Percentiles rank a stretch among this genome's conserved stretches.
Evolutionary conservation across 1,284 basidiomycete species (phyloP).

Genomic region (Ceratobasidium sp.): DNA sequence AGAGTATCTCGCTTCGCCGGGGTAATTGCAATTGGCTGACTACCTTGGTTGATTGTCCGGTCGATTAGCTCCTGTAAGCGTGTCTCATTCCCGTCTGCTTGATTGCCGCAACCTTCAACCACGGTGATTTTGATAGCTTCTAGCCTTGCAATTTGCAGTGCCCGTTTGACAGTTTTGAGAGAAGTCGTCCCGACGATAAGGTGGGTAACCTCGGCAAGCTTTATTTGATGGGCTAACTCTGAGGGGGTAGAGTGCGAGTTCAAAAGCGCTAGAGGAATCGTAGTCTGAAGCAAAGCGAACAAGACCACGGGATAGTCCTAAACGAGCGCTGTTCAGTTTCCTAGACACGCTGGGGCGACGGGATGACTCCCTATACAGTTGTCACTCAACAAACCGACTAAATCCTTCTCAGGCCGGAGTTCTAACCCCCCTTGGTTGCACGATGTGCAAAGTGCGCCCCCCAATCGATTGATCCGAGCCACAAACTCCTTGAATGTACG

Average conservation of each 20-base stretch:
- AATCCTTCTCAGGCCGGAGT: conserved; percentile 3
- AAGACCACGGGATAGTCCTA: conserved; percentile 70
- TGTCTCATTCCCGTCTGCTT: conserved; percentile 5
- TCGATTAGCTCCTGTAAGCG: conserved; percentile 19
- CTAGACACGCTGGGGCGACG: background rate
- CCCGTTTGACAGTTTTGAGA: conserved; percentile 58
- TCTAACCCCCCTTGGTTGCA: conserved; percentile 12
- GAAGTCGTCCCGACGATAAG: conserved; percentile 67
- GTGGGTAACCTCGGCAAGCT: conserved; percentile 61
- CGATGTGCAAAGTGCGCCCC: background rate
- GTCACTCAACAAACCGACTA: conserved; percentile 51
- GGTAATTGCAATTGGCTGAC: conserved; percentile 47
- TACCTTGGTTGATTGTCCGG: conserved; percentile 5
- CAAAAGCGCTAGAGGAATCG: conserved; percentile 68
- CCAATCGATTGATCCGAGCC: background rate
- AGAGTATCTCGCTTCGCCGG: conserved; percentile 63
- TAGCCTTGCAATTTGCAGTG: conserved; percentile 61
- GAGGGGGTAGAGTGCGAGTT: conserved; percentile 70
- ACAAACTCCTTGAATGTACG: conserved; percentile 12
- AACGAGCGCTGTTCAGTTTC: background rate
- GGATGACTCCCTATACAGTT: conserved; percentile 65
- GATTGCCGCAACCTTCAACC: conserved; percentile 54
- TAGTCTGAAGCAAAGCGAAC: conserved; percentile 62
- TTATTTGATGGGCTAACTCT: conserved; percentile 67
- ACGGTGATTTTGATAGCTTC: conserved; percentile 60